These are phyloP conservation scores for Tricholoma sp. DNA, from an alignment of 768 basidiomycete species.

Conservation along the genomic window DNA sequence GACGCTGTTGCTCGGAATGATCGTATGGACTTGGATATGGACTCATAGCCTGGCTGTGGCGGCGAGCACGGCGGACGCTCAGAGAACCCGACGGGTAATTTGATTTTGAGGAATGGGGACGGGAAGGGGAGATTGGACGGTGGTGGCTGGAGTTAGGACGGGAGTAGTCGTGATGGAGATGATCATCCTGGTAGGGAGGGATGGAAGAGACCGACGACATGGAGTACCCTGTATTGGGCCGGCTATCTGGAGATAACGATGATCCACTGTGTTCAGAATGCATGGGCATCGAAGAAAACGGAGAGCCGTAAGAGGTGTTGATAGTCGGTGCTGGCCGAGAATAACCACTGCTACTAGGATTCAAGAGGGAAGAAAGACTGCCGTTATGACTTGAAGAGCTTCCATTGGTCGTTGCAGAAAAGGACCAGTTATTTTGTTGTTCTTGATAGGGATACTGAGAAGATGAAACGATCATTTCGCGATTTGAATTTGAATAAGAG, in stretches of 20 bases:
- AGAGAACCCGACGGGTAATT: constrained; percentile 49
- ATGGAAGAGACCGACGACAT: constrained; percentile 78
- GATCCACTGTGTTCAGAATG: constrained; percentile 65
- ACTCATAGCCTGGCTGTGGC: constrained; percentile 84
- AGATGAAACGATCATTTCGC: constrained; percentile 41
- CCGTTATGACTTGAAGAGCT: constrained; percentile 62
- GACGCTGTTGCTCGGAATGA: constrained; percentile 58
- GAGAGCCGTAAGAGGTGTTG: constrained; percentile 66
- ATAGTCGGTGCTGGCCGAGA: constrained; percentile 64
- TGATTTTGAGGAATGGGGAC: constrained; percentile 59
- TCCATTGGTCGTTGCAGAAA: constrained; percentile 38
- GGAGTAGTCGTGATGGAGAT: constrained; percentile 57
- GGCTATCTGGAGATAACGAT: constrained; percentile 78
- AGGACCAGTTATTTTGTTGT: constrained; percentile 53
- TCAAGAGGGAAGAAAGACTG: constrained; percentile 73
- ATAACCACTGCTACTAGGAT: constrained; percentile 58
- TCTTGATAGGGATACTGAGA: constrained; percentile 61
- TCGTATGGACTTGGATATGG: constrained; percentile 85
- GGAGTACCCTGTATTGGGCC: constrained; percentile 83
- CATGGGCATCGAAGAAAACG: constrained; percentile 68
- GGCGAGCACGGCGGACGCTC: constrained; percentile 66
- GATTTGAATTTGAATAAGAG: constrained; percentile 35
- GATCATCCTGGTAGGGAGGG: constrained; percentile 55
- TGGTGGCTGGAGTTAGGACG: constrained; percentile 74
- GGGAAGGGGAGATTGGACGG: constrained; percentile 62